Evolutionary conservation across 2,329 filamentous ascomycete species (phyloP), one percentile per base, ranked within the genome.

Genomic region (Paecilomyces dactylethromorphus): DNA sequence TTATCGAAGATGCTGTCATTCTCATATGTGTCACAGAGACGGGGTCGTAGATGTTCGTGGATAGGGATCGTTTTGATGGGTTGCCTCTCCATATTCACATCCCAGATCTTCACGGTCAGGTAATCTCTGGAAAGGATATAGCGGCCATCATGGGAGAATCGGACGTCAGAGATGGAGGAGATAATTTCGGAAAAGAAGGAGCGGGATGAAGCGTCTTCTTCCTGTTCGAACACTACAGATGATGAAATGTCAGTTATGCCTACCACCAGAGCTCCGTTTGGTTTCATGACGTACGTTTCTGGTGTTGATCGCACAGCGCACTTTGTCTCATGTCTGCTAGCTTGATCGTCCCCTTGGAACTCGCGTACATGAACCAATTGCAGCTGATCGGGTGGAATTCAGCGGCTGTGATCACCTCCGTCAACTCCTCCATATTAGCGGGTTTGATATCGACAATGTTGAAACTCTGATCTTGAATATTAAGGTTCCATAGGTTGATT

Each of bases 321-420:
- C 92, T 96, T 81, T 97, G 90, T 69, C 94, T 87, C 94, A 99
- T 99, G 71, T 99, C 94, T 54, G 94, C 94, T 68, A 99, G 82
- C 79, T 99, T 99, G 79, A 99, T 97, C 35, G 94, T 97, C 61
- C 94, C 94, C 78, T 99, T 99, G 60, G 92, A 97, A 76, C 93
- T 97, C 67, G 94, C 94, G 75, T 97, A 99, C 93, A 99, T 99
- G 80, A 99, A 97, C 92, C 91, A 96, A 78, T 99, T 97, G 83
- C 94, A 99, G 81, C 92, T 96, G 70, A 88, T 82, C 5, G 94
- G 94, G 72, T 99, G 94, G 71, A 99, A 99, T 72, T 99, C 94
- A 57, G 94, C 94, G 50, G 94, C 94, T 12, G 94, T 99, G 72
- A 99, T 97, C 67, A 99, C 94, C 76, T 99, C 94, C 0, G 94